These are phyloP conservation scores for Toxicodendron radicans DNA, from an alignment of 345 rosid species.

Conservation along the genomic window DNA sequence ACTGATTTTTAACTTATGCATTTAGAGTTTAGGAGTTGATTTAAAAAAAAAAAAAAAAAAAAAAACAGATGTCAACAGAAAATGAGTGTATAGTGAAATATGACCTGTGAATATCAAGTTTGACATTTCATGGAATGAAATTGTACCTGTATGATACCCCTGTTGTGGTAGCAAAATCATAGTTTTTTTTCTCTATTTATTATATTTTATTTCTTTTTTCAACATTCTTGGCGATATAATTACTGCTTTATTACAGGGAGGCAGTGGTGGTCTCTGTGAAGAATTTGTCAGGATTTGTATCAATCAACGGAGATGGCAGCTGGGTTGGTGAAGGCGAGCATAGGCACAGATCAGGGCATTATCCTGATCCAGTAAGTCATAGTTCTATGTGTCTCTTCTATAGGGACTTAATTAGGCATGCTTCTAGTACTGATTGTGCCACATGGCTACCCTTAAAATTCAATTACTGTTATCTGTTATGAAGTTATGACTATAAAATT, in stretches of 20 bases:
- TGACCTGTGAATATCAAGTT: not conserved
- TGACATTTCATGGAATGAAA: too few relatives aligned
- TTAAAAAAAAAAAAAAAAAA: too few relatives aligned
- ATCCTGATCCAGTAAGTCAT: conserved; percentile 73
- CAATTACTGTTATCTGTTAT: not conserved
- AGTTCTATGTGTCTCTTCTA: not conserved
- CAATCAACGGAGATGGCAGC: conserved; percentile 66
- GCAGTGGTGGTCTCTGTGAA: conserved; percentile 70
- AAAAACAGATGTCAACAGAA: too few relatives aligned
- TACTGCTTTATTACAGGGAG: conserved; percentile 44
- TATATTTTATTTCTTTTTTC: not conserved
- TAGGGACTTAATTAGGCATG: not conserved
- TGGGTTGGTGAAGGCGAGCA: conserved; percentile 66
- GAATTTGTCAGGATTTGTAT: conserved; percentile 68
- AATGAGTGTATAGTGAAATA: too few relatives aligned
- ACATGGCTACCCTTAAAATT: not conserved
- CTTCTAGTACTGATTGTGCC: not conserved
- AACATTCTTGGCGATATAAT: not conserved
- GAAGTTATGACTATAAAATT: not conserved
- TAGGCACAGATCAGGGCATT: conserved; percentile 39
- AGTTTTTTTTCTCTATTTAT: not conserved
- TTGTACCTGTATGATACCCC: too few relatives aligned
- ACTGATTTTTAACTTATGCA: too few relatives aligned
- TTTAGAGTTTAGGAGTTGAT: too few relatives aligned
- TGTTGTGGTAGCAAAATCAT: not conserved